These are phyloP conservation scores for Phytophthora pini DNA, from an alignment of 352 stramenopile species.

Conservation along the genomic window DNA sequence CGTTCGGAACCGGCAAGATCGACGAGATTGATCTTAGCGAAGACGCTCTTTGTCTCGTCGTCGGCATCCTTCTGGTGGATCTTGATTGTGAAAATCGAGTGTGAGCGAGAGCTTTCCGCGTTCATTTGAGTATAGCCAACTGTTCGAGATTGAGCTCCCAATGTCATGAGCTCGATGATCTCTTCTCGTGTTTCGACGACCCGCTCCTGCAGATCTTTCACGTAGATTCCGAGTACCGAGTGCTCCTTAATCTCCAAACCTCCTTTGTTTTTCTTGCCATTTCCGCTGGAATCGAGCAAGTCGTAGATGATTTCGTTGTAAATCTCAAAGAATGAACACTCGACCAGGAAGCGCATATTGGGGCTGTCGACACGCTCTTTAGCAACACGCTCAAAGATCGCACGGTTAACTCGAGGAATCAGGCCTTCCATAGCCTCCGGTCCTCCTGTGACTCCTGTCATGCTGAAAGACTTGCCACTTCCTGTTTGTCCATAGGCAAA, in stretches of 20 bases:
- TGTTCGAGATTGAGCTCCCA: slow-evolving; percentile 69
- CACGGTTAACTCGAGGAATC: slow-evolving; percentile 92
- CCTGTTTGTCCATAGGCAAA: slow-evolving; percentile 91
- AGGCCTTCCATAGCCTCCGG: slow-evolving; percentile 79
- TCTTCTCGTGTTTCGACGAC: slow-evolving; percentile 90
- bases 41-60: slow-evolving; percentile 87
- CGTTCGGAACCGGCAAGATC: slow-evolving; percentile 94
- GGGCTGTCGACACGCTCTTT: slow-evolving; percentile 65
- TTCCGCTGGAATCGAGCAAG: slow-evolving; percentile 89
- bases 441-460: slow-evolving; percentile 74
- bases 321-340: slow-evolving; percentile 96
- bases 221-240: slow-evolving; percentile 94
- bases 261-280: slow-evolving; percentile 87
- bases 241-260: slow-evolving; percentile 95
- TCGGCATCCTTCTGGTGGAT: slow-evolving; percentile 92
- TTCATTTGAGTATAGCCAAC: slow-evolving; percentile 95
- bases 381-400: slow-evolving; percentile 89
- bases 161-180: slow-evolving; percentile 81
- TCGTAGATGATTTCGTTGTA: slow-evolving; percentile 98
- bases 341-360: slow-evolving; percentile 90
- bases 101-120: slow-evolving; percentile 91
- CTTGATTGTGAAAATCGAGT: slow-evolving; percentile 97
- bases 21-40: slow-evolving; percentile 95
- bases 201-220: slow-evolving; percentile 91
- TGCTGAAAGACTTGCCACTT: slow-evolving; percentile 90